Base-by-base conservation (phyloP, 768 basidiomycete species). In the Mycena rebaudengoi region DNA sequence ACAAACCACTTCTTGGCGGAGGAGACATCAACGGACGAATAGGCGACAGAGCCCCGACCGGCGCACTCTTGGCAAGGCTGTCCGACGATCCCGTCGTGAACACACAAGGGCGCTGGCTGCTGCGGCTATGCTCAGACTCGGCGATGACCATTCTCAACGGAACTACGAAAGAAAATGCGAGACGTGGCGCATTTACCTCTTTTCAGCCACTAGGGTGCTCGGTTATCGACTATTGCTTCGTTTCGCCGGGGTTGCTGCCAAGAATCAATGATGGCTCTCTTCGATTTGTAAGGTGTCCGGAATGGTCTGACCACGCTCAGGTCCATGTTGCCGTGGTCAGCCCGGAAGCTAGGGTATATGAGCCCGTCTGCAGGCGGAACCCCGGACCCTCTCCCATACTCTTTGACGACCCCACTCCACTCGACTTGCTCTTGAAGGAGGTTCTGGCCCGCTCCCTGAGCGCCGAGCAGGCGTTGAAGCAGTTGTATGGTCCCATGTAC, bases 141-240 rank as follows among this genome's bases (percentile, higher is more conserved):
- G 18, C 28, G 2, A 28, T 59, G 35, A 49, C 57, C 1, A 59
- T 59, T 13, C 28, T 59, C 3, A 59, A 59, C 28, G 46, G 58
- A 1, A 59, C 46, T 1, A 50, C 44, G 1, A 59, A 50, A 18
- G 58, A 59, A 21, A 40, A 35, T 0, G 13, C 14, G 2, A 8
- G 39, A 3, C 46, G 46, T 5, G 48, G 58, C 0, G 48, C 58
- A 6, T 59, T 59, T 40, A 59, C 58, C 1, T 59, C 39, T 12
- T 50, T 59, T 21, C 58, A 59, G n/a, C 58, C 58, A 0, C 35
- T 59, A 12, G 58, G 58, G 1, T 12, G 18, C 2, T 59, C 58
- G 0, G 58, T 59, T 4, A 59, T 59, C n/a, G 58, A 59, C 44
- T 59, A 59, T 25, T 59, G 58, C 39, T 59, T 49, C n/a, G 58